Percentiles rank a stretch among this genome's conserved stretches.
Evolutionary conservation across 169 alveolate genomes (phyloP).

Genomic region (Eimeria tenella): DNA sequence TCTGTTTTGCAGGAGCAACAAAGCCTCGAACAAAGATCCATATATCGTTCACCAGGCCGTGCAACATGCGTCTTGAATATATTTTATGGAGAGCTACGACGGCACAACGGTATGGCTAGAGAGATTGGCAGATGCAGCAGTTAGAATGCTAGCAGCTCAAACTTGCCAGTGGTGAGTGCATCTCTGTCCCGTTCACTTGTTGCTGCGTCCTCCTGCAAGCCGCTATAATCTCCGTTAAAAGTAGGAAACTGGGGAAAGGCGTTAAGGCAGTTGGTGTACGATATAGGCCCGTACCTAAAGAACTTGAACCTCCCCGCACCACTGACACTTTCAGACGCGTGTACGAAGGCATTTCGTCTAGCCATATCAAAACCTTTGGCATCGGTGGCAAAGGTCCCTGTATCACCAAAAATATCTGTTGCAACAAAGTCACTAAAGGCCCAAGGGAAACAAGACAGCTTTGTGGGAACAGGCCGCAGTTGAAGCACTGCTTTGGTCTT

Average conservation of each 20-base stretch:
- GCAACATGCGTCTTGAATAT: no score
- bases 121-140: not conserved
- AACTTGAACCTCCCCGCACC: conserved; percentile 20
- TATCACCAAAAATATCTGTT: not conserved
- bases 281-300: conserved; percentile 14
- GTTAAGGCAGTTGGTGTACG: not conserved
- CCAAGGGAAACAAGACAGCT: not conserved
- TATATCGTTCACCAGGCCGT: no score
- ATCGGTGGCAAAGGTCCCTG: not conserved
- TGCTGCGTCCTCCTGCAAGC: not conserved
- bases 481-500: conserved; percentile 9
- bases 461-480: not conserved
- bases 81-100: no score
- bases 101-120: not conserved
- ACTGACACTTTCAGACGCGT: not conserved
- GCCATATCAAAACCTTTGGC: not conserved
- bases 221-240: not conserved
- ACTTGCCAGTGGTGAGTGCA: not conserved
- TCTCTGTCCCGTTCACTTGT: not conserved
- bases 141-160: not conserved
- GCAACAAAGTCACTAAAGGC: not conserved
- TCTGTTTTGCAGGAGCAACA: not conserved
- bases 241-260: not conserved
- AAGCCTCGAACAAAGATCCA: no score
- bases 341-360: conserved; percentile 17